These are phyloP conservation scores for Verticillium albo-atrum DNA, from an alignment of 2,329 filamentous ascomycete species.

Conservation along the genomic window DNA sequence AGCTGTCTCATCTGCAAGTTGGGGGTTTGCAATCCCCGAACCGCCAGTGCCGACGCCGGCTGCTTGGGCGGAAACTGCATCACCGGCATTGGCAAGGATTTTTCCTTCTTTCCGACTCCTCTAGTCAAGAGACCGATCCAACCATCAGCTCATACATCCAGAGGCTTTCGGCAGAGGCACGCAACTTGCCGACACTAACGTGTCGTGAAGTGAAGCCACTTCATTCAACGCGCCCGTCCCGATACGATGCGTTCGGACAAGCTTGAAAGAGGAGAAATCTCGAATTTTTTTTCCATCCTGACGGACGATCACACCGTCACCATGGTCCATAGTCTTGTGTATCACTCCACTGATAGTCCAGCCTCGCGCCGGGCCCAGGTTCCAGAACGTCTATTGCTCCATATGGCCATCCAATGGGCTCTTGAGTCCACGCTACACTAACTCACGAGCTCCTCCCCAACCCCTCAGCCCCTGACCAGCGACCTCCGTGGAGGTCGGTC, in stretches of 20 bases:
- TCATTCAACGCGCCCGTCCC: not conserved
- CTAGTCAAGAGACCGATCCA: not conserved
- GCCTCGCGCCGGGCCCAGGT: not conserved
- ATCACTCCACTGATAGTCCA: not conserved
- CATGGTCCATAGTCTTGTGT: not conserved
- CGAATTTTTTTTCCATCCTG: not conserved
- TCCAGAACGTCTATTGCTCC: not conserved
- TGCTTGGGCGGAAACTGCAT: not conserved
- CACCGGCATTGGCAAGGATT: not conserved
- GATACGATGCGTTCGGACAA: not conserved
- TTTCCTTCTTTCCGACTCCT: too few relatives aligned
- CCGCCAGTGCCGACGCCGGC: not conserved
- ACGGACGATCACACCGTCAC: not conserved
- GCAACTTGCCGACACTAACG: not conserved
- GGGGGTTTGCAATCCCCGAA: not conserved
- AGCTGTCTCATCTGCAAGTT: not conserved
- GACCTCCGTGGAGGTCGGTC: not conserved
- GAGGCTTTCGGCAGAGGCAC: not conserved
- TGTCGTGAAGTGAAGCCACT: not conserved
- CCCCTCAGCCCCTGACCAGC: not conserved
- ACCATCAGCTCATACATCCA: not conserved
- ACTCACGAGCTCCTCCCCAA: not conserved
- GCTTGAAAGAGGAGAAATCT: not conserved
- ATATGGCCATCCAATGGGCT: not conserved
- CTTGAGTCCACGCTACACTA: not conserved